Conservation (phyloP, 2,329 filamentous ascomycete genomes). For the Alternaria burnsii region DNA sequence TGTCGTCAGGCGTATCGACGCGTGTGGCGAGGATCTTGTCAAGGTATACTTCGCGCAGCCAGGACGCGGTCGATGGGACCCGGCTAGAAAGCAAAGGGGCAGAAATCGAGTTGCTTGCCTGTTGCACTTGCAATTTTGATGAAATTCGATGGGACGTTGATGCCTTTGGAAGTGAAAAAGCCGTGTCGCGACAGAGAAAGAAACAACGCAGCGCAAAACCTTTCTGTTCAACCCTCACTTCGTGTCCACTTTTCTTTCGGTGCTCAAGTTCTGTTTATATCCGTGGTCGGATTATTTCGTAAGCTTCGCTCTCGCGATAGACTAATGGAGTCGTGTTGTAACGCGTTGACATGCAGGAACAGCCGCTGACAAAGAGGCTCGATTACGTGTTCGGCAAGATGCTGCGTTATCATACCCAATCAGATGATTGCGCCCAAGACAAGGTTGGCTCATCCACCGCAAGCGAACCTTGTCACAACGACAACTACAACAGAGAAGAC, state of each 20-base stretch:
- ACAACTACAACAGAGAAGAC: slow-evolving; percentile 14
- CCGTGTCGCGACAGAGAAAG: slow-evolving; percentile 15
- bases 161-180: slow-evolving; percentile 24
- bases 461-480: slow-evolving; percentile 12
- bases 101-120: neutral
- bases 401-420: slow-evolving; percentile 31
- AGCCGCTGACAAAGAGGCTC: slow-evolving; percentile 29
- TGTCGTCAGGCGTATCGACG: neutral
- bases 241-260: neutral
- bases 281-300: neutral
- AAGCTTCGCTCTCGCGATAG: slow-evolving; percentile 1
- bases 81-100: neutral
- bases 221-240: neutral
- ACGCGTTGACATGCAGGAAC: slow-evolving; percentile 9
- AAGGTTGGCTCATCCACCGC: slow-evolving; percentile 18
- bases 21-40: slow-evolving; percentile 1
- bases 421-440: slow-evolving; percentile 25
- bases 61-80: neutral
- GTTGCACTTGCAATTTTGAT: slow-evolving; percentile 26
- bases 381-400: slow-evolving; percentile 41
- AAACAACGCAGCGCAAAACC: slow-evolving; percentile 7
- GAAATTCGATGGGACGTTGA: slow-evolving; percentile 26
- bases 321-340: slow-evolving; percentile 7
- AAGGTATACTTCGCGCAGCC: neutral
- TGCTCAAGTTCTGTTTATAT: neutral